Evolutionary conservation across 768 basidiomycete genomes (phyloP), one percentile per base, ranked within the genome.

Genomic region (Suillus brevipes): DNA sequence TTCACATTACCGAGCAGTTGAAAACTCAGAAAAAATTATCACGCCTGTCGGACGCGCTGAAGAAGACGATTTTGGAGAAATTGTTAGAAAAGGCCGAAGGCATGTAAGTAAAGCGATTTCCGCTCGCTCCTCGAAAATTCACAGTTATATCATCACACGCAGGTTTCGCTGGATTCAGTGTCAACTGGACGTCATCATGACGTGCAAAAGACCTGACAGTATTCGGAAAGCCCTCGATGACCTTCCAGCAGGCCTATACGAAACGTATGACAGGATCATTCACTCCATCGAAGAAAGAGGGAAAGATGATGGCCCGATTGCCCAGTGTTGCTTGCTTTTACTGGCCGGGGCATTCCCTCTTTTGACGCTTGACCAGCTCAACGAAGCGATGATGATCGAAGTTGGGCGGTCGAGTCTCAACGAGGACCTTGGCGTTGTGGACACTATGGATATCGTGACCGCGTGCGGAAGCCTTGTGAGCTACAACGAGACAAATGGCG

Each of bases 221-320:
- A 64, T 71, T 55, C 37, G 59, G 2, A 36, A 2, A 9, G 63
- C 53, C 3, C 65, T 69, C 8, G 18, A 63, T 7, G 59, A 60
- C 20, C 68, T 70, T 20, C 69, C 69, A 3, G 58, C 42, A 6
- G 69, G 69, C 18, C 38, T 72, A 3, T 67, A 74, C 43, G 72
- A 72, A 36, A 74, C 72, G 0, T 70, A 72, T 16, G 58, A 67
- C 14, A 66, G 72, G 12, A 73, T 72, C 13, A 62, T 72, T 8
- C 43, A 60, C 3, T 40, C 57, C 1, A 65, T 74, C 0, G 58
- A 72, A 36, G 34, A 25, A 2, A 38, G 23, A 9, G 59, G 47
- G 1, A 7, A 2, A 18, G 8, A 13, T 9, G 61, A 62, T 3
- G 23, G 5, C 4, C 14, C 1, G 1, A 57, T 62, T 4, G 37